These are phyloP conservation scores for Helotiales sp. DNA, from an alignment of 2,329 filamentous ascomycete genomes.

Conservation along the genomic window DNA sequence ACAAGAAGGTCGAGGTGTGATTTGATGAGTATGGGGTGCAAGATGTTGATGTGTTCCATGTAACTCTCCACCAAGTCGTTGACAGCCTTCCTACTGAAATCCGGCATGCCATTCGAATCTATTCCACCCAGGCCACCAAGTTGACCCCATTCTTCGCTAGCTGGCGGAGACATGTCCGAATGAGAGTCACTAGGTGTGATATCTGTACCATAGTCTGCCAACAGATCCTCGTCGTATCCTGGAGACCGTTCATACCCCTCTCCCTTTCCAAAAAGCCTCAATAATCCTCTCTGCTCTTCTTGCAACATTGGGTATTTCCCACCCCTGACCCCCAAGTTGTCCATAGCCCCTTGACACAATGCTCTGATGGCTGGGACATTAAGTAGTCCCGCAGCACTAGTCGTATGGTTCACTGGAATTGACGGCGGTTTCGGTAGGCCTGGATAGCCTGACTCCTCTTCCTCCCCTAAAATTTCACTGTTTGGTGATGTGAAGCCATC, in stretches of 20 bases:
- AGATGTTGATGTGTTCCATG: conserved; percentile 65
- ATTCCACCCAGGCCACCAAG: conserved; percentile 50
- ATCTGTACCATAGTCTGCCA: conserved; percentile 47
- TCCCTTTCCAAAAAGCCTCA: conserved; percentile 79
- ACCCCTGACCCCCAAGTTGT: conserved; percentile 56
- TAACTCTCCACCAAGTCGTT: conserved; percentile 61
- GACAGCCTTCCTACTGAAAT: conserved; percentile 58
- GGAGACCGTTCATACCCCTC: conserved; percentile 70
- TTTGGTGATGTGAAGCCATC: conserved; percentile 33
- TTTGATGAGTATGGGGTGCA: conserved; percentile 67
- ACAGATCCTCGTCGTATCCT: conserved; percentile 42
- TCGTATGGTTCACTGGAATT: conserved; percentile 86
- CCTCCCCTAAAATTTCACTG: conserved; percentile 55
- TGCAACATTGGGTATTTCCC: conserved; percentile 77
- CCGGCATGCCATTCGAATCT: conserved; percentile 54
- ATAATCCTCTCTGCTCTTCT: conserved; percentile 74
- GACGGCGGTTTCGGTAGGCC: conserved; percentile 66
- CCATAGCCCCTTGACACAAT: conserved; percentile 56
- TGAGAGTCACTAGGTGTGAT: conserved; percentile 51
- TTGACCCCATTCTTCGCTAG: conserved; percentile 62
- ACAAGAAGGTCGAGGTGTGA: conserved; percentile 52
- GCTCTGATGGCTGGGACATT: conserved; percentile 71
- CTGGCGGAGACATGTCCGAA: conserved; percentile 59
- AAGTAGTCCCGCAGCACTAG: conserved; percentile 84
- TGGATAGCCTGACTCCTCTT: conserved; percentile 49